Conservation (phyloP, 2,329 filamentous ascomycete genomes). For the Sporothrix schenckii region DNA sequence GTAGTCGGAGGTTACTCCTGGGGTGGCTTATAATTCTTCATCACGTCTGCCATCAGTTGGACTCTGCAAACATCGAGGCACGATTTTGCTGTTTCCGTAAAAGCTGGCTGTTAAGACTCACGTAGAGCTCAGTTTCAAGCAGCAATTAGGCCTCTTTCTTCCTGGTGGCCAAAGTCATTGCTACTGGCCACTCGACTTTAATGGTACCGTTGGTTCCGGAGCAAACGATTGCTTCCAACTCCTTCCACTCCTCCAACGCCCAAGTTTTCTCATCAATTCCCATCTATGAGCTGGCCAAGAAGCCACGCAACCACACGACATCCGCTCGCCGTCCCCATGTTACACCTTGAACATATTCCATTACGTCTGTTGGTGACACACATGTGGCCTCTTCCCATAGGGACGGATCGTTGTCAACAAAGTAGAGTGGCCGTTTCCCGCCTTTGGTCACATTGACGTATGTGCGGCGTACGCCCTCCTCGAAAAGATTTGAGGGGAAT, state of each 20-base stretch:
- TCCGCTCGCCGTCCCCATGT: slow-evolving; percentile 36
- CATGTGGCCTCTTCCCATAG: slow-evolving; percentile 30
- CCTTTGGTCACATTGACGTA: slow-evolving; percentile 29
- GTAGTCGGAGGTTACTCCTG: neutral
- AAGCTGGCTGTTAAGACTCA: too few relatives aligned
- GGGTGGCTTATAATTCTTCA: slow-evolving; percentile 16
- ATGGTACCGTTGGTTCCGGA: slow-evolving; percentile 29
- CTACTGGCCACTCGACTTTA: slow-evolving; percentile 35
- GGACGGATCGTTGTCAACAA: slow-evolving; percentile 33
- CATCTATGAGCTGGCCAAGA: slow-evolving; percentile 36
- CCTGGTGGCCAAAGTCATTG: slow-evolving; percentile 35
- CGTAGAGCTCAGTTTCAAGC: neutral
- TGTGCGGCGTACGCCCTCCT: slow-evolving; percentile 31
- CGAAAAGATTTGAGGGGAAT: slow-evolving; percentile 33
- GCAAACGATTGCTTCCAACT: slow-evolving; percentile 34
- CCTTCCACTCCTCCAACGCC: slow-evolving; percentile 33
- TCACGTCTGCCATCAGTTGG: slow-evolving; percentile 1
- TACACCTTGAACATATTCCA: slow-evolving; percentile 25
- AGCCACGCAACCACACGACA: slow-evolving; percentile 35
- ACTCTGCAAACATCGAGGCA: neutral
- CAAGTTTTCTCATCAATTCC: slow-evolving; percentile 36
- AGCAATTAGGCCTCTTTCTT: slow-evolving; percentile 2
- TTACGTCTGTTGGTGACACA: slow-evolving; percentile 22
- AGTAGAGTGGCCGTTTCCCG: slow-evolving; percentile 31
- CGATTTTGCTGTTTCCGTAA: neutral